These are phyloP conservation scores for Alloteropsis angusta DNA, from an alignment of 202 grass and related monocot genomes.

Conservation along the genomic window DNA sequence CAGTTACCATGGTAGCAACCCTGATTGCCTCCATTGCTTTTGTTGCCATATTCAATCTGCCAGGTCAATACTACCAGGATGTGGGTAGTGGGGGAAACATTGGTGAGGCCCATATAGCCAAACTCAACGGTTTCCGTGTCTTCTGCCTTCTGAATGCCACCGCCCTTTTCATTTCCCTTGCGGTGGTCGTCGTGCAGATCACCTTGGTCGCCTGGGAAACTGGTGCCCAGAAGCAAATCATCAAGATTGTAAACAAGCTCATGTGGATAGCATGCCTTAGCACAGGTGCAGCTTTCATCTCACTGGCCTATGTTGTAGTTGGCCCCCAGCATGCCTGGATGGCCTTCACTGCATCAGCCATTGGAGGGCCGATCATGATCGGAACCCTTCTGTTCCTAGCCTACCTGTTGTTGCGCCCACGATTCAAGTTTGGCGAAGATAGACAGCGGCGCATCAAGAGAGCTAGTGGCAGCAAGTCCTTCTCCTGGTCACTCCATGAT, in stretches of 20 bases:
- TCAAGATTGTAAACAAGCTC: constrained; percentile 94
- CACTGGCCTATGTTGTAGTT: constrained; percentile 88
- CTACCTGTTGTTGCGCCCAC: constrained; percentile 70
- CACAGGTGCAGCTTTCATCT: constrained; percentile 73
- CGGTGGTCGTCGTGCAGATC: constrained; percentile 93
- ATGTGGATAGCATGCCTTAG: constrained; percentile 97
- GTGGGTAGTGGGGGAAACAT: background rate
- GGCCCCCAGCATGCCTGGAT: constrained; percentile 77
- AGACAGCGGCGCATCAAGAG: constrained; percentile 73
- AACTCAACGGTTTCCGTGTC: constrained; percentile 46
- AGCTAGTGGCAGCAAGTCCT: constrained; percentile 83
- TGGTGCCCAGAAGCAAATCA: constrained; percentile 79
- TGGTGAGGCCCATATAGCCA: constrained; percentile 56
- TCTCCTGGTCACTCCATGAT: constrained; percentile 80
- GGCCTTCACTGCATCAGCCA: constrained; percentile 64
- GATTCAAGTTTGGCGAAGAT: constrained; percentile 68
- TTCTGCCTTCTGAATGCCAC: constrained; percentile 90
- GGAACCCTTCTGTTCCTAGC: constrained; percentile 77
- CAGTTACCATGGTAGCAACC: constrained; percentile 83
- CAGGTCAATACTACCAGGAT: constrained; percentile 60
- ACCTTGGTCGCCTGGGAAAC: constrained; percentile 97
- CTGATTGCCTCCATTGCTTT: constrained; percentile 94
- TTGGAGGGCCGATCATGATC: constrained; percentile 89
- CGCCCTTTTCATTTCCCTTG: constrained; percentile 91
- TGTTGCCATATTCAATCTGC: constrained; percentile 89